Base-by-base conservation (phyloP, 139 green algal genomes). In the Chlorella sp. region DNA sequence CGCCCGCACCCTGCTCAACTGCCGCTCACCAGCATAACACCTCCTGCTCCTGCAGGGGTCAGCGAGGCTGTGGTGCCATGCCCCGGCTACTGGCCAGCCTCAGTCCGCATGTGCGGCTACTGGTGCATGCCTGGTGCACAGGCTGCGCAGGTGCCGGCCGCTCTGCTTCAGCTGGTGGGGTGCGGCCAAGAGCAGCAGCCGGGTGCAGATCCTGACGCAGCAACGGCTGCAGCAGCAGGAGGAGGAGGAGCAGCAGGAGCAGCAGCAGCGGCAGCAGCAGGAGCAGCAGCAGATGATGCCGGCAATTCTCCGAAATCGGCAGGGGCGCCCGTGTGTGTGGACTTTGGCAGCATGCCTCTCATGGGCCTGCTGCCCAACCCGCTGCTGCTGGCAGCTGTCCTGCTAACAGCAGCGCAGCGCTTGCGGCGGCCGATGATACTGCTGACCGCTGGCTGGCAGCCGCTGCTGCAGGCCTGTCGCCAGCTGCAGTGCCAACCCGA, bases 321-420 rank as follows among this genome's bases (percentile, higher is more conserved):
- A 34, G 38, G 7, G 8, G 68, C 36, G 0, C 51, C 82, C 58
- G 28, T 91, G 16, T 75, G 86, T 3, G 82, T 92, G 24, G 90
- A 94, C 78, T 91, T 94, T 81, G 90, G 92, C 80, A 92, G 88
- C 73, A 92, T 92, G 86, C 90, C 90, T 28, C 54, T 38, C 28
- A 79, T 96, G 87, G 93, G 93, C 0, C 88, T 95, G 38, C 65
- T 96, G 13, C 80, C 80, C 7, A 51, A 88, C 8, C 83, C 92
- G 3, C 0, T 5, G 2, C 26, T 69, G n/a, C 84, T 92, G 34
- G 69, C 92, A 30, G 7, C 22, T 8, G 80, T 93, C 16, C 68
- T 95, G 41, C 24, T 67, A 3, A 6, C 6, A 1, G 90, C 89
- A 7, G 62, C 93, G 64, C 22, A 65, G 24, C n/a, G 5, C 1